Conservation (phyloP, 441 rosid species). For the Corymbia citriodora region DNA sequence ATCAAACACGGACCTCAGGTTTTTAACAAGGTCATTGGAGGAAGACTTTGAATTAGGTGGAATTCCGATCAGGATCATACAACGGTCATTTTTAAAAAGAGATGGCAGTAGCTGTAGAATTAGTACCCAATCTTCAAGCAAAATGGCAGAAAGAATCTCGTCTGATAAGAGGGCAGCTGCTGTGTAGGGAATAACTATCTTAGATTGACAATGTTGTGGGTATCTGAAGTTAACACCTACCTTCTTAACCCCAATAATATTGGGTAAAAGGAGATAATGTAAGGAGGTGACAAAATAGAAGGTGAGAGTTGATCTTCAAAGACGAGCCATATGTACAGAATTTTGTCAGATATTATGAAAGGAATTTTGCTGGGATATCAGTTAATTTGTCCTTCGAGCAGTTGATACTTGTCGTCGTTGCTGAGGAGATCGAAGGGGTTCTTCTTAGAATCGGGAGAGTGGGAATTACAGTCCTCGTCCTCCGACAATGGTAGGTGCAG, state of each 20-base stretch:
- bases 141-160: slow-evolving; percentile 22
- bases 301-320: neutral
- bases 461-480: slow-evolving; percentile 30
- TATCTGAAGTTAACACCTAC: neutral
- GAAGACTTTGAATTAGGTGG: slow-evolving; percentile 94
- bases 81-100: slow-evolving; percentile 40
- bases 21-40: slow-evolving; percentile 75
- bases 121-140: slow-evolving; percentile 15
- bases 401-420: slow-evolving; percentile 29
- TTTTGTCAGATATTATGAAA: neutral
- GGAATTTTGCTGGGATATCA: neutral
- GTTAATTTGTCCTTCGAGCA: neutral
- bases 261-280: neutral
- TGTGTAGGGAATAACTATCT: neutral
- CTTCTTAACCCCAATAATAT: neutral
- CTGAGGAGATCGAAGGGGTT: slow-evolving; percentile 81
- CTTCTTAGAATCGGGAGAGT: slow-evolving; percentile 26
- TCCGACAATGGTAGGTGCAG: slow-evolving; percentile 16
- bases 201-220: neutral
- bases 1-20: slow-evolving; percentile 67
- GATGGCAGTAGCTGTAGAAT: slow-evolving; percentile 12
- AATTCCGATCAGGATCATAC: slow-evolving; percentile 84
- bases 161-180: slow-evolving; percentile 54
- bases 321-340: neutral
- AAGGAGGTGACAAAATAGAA: neutral